A percentile compares a stretch with the other conserved stretches of the same genome.
Conservation (phyloP, 2,329 filamentous ascomycete genomes). For the Neofusicoccum ribis region DNA sequence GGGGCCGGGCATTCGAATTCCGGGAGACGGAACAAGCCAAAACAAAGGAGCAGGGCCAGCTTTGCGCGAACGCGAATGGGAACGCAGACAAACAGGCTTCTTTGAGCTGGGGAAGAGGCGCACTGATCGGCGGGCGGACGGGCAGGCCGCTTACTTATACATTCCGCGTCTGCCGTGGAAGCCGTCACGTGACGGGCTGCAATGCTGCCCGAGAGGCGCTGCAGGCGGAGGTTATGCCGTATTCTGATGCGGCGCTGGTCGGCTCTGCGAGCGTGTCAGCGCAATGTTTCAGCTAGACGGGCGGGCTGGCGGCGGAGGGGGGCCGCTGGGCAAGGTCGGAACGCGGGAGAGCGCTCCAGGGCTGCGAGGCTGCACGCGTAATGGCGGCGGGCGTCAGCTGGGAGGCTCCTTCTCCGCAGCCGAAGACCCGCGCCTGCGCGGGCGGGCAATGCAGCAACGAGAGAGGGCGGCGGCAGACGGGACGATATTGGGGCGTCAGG, state of each 20-base stretch:
- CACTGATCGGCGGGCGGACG: slow-evolving; percentile 6
- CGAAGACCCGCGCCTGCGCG: background rate
- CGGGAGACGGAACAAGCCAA: background rate
- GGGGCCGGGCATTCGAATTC: background rate
- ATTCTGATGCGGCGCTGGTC: background rate
- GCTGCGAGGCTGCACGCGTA: slow-evolving; percentile 1
- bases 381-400: slow-evolving; percentile 1
- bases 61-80: background rate
- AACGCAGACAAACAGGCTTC: background rate
- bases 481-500: slow-evolving; percentile 6
- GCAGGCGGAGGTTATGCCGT: background rate
- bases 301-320: background rate
- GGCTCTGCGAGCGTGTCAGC: background rate
- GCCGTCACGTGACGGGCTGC: slow-evolving; percentile 1
- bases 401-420: slow-evolving; percentile 4
- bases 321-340: background rate
- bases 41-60: slow-evolving; percentile 2
- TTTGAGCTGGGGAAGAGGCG: slow-evolving; percentile 7
- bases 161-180: background rate
- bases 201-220: slow-evolving; percentile 4
- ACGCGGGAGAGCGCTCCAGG: background rate
- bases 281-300: slow-evolving; percentile 5
- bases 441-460: background rate
- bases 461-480: background rate
- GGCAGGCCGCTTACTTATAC: slow-evolving; percentile 12